phyloP scores from a whole-genome alignment of 1,139 yeast species.

The Hansenula sp. region DNA sequence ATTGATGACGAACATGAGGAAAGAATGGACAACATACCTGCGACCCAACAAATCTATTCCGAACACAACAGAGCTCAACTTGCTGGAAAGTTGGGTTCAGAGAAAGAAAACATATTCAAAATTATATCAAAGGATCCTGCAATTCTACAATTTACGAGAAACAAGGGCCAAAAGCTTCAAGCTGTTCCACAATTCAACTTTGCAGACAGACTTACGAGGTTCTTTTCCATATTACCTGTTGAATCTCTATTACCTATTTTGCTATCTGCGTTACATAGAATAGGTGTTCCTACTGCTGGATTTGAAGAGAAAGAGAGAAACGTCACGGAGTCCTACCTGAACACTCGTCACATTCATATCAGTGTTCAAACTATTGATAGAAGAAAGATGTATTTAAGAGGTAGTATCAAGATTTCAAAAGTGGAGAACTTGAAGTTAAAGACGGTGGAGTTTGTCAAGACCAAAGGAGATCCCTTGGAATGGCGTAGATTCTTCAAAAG shows the following conservation, averaged over 20 bases:
- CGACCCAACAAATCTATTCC: conserved; percentile 31
- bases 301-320: conserved; percentile 12
- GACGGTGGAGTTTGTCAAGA: conserved; percentile 46
- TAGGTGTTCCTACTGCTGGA: conserved; percentile 29
- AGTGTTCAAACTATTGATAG: conserved; percentile 42
- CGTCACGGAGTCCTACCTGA: conserved; percentile 8
- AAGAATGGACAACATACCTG: conserved; percentile 19
- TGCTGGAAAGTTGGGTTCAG: conserved; percentile 17
- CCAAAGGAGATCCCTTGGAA: conserved; percentile 61
- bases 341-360: conserved; percentile 29
- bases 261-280: conserved; percentile 33
- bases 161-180: conserved; percentile 4
- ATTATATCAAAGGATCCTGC: conserved; percentile 45
- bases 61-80: conserved; percentile 22
- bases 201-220: conserved; percentile 42
- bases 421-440: conserved; percentile 32
- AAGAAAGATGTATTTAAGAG: conserved; percentile 40
- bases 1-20: conserved; percentile 31
- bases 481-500: conserved; percentile 61
- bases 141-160: conserved; percentile 39
- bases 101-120: conserved; percentile 29
- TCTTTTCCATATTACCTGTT: conserved; percentile 40
- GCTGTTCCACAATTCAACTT: conserved; percentile 24
- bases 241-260: conserved; percentile 38
- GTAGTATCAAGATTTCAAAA: conserved; percentile 39